phyloP scores from a whole-genome alignment of 257 asterid genomes.

The Nicotiana attenuata region DNA sequence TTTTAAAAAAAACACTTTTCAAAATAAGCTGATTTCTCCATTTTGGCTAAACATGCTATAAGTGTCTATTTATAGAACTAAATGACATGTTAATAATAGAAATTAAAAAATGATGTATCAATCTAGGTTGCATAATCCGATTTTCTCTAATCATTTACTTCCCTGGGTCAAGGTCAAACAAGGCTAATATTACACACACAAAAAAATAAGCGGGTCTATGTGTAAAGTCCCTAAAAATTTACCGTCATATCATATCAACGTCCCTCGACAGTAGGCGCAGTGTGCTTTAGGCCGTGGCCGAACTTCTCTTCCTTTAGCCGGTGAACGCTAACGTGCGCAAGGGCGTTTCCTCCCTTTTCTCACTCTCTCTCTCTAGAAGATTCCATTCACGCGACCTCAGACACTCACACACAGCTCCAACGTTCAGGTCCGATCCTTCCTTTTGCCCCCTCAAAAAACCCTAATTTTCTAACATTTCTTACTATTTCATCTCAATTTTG shows the following conservation, averaged over 20 bases:
- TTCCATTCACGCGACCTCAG: neutral
- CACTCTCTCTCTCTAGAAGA: neutral
- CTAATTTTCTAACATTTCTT: neutral
- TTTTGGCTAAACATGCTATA: too few species aligned
- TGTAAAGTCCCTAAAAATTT: neutral
- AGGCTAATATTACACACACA: neutral
- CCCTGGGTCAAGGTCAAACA: neutral
- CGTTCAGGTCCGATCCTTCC: neutral
- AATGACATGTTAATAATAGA: too few species aligned
- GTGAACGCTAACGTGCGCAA: slow-evolving; percentile 5
- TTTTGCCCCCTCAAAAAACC: neutral
- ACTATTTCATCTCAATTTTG: neutral
- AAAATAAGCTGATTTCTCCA: too few species aligned
- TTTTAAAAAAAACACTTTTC: too few species aligned
- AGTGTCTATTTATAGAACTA: too few species aligned
- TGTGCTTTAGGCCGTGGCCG: neutral
- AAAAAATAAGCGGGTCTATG: neutral
- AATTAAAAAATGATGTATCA: too few species aligned
- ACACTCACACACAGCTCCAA: neutral
- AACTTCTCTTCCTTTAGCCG: neutral
- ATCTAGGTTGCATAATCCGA: too few species aligned
- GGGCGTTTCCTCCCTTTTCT: neutral
- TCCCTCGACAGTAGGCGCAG: neutral
- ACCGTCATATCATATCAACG: neutral
- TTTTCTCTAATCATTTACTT: neutral